These are phyloP conservation scores for Microbotryum scabiosae DNA, from an alignment of 1,284 basidiomycete species.

Conservation along the genomic window DNA sequence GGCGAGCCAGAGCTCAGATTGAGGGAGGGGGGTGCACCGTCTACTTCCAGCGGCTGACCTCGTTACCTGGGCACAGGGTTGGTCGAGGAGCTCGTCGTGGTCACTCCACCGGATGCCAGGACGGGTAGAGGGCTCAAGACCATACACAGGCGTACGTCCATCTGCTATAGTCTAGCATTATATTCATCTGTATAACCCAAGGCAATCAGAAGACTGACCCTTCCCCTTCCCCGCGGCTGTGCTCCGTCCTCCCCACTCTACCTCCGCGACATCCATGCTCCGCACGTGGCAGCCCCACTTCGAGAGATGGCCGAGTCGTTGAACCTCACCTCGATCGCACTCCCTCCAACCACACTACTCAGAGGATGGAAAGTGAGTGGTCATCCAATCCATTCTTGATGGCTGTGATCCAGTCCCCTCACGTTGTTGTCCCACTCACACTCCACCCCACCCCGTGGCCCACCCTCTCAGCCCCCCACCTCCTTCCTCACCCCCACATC, in stretches of 20 bases:
- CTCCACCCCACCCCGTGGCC: no score
- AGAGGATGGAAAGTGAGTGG: constrained; percentile 16
- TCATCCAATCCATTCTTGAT: no score
- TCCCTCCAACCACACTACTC: constrained; percentile 19
- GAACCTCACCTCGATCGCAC: constrained; percentile 5
- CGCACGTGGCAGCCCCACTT: constrained; percentile 19
- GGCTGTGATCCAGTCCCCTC: no score
- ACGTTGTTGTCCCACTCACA: no score
- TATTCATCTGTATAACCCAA: no score
- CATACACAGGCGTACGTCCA: constrained; percentile 25
- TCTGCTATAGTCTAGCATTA: no score
- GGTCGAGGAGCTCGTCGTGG: constrained; percentile 24
- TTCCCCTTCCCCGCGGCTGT: no score
- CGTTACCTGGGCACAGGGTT: constrained; percentile 10
- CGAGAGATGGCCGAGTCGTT: constrained; percentile 26
- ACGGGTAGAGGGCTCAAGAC: constrained; percentile 15
- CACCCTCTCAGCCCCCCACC: neutral
- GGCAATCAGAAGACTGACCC: no score
- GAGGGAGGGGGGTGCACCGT: no score
- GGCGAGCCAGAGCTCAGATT: neutral
- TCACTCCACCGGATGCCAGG: constrained; percentile 28
- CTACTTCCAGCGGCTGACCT: neutral
- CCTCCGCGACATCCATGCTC: neutral
- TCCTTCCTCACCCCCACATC: neutral
- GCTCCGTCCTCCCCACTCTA: neutral